Evolutionary conservation across 2,329 filamentous ascomycete genomes (phyloP), one percentile per base, ranked within the genome.

Genomic region (Fusarium sp.): DNA sequence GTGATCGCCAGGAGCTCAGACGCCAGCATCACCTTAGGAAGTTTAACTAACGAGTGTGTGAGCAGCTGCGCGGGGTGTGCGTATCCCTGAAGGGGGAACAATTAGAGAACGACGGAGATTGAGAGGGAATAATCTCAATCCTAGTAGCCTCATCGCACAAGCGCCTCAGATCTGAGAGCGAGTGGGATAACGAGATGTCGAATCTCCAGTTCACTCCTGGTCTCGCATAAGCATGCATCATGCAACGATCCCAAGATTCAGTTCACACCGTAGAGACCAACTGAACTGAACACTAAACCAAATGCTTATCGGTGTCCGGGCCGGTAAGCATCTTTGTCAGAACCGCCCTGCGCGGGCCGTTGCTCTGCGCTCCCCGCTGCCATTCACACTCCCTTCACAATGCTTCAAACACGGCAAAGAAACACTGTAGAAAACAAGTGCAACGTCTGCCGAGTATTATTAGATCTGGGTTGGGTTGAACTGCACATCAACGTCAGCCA

Each of bases 1-100:
- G 39, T 58, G 67, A 70, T 70, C 51, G 24, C 41, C 66, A 65
- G 51, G 66, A 70, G 51, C 65, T 35, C 14, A 39, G 35, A 54
- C 38, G 26, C 28, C 47, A 49, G 64, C 47, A 38, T 48, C 4
- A 22, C 36, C 44, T 9, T 33, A 33, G 33, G 33, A 13, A 35
- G 31, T 24, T 54, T 12, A 31, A 35, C 33, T 17, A 6, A 45
- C 22, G 44, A 13, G 38, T 35, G 22, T 24, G 22, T 8, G 49
- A 52, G n/a, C 31, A 39, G 58, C 39, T 11, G n/a, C 42, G 24
- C 26, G 47, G 52, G 63, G 63, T 47, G 39, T 33, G n/a, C 17
- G 6, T 47, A 47, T 65, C 31, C 45, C 35, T 54, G 36, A 48
- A 59, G 24, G 69, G 58, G 45, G 15, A 45, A 44, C 36, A 36